Evolutionary conservation across 2,329 filamentous ascomycete genomes (phyloP).

Genomic region (Ploettnerulaceae sp.): DNA sequence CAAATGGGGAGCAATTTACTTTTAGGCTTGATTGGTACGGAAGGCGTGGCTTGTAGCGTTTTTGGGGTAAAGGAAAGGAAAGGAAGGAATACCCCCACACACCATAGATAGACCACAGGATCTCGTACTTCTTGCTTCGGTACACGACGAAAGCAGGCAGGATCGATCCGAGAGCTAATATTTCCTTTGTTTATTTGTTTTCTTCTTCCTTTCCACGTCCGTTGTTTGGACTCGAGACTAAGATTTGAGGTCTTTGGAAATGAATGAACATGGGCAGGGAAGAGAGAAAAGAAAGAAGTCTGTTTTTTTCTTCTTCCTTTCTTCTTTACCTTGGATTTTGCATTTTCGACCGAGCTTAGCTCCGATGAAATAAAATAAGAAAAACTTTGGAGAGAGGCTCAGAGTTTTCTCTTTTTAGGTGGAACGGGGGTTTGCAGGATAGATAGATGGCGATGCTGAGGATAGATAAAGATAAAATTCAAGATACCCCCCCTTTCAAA

Average conservation of each 20-base stretch:
- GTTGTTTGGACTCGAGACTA: background rate
- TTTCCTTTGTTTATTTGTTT: conserved; percentile 7
- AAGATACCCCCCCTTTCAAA: too few species aligned
- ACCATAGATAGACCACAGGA: background rate
- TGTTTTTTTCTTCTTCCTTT: too few species aligned
- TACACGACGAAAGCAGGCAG: background rate
- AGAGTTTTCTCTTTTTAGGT: too few species aligned
- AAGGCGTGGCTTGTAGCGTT: background rate
- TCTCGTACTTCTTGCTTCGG: too few species aligned
- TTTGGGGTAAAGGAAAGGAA: background rate
- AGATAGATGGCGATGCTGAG: background rate
- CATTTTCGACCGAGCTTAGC: too few species aligned
- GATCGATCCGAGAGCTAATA: background rate
- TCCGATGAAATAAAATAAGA: too few species aligned
- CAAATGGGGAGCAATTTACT: background rate
- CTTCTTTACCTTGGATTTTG: too few species aligned
- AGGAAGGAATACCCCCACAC: conserved; percentile 8
- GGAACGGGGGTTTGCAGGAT: too few species aligned
- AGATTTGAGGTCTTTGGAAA: background rate
- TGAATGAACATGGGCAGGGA: background rate
- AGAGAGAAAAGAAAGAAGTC: background rate
- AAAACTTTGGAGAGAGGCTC: too few species aligned
- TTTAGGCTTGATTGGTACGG: background rate
- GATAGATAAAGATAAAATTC: background rate
- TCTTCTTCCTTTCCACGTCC: too few species aligned